Evolutionary conservation across 2,329 filamentous ascomycete species (phyloP), one percentile per base, ranked within the genome.

Genomic region (Hymenoscyphus infarciens): DNA sequence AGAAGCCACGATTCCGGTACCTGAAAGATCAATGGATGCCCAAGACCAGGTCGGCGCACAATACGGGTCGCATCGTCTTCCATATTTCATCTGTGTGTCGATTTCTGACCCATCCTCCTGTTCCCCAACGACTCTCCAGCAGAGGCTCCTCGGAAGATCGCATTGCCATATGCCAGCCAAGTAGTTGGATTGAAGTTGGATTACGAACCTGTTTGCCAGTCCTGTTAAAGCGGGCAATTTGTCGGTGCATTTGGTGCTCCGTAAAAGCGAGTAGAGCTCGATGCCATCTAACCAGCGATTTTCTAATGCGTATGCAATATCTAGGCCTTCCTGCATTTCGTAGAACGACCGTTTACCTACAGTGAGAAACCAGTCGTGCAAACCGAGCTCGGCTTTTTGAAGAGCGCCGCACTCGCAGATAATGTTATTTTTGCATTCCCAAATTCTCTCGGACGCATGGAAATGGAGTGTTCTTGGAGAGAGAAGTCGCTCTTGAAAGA

Each of bases 31-130:
- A 38, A 60, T 54, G 8, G 57, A 60, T 27, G 52, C 59, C 59
- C 59, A 61, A 22, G 59, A 61, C 59, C 52, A 61, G 5, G 59
- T 39, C 33, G 59, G 59, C 52, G 59, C 59, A 25, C 10, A 27
- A n/a, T 31, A 39, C 27, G 29, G 59, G 25, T n/a, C 6, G 13
- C 59, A 35, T 56, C 49, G 55, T 16, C 7, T 56, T 13, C 38
- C 16, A 22, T 22, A 45, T 19, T 56, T 16, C 25, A 4, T 45
- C 38, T n/a, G 35, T 27, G n/a, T 38, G 11, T 15, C 13, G 11
- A 13, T 38, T 1, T 38, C 11, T 15, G 13, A 13, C 16, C 35
- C 35, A 13, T 38, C 35, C 35, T 38, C 35, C 35, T 38, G 13
- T 38, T 38, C 35, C 13, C 35, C 35, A 11, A 38, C 35, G 35